Base-by-base conservation (phyloP, 129 eudicot genomes). In the Pittosporum tobira region DNA sequence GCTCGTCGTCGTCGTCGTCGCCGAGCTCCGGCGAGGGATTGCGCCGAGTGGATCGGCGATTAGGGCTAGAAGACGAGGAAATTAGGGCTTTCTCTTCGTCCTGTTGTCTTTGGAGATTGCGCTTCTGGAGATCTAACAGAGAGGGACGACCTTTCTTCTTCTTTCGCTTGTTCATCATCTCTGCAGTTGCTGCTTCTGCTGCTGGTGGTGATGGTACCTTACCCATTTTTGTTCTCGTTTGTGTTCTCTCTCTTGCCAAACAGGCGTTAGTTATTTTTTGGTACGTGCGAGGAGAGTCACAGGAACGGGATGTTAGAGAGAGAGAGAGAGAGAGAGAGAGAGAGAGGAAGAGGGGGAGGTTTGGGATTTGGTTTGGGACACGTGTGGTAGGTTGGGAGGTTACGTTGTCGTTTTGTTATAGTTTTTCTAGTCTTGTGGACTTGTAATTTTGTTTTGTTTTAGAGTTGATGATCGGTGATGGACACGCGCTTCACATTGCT, bases 81-180 rank as follows among this genome's bases (percentile, higher is more conserved):
- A 65, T 46, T 53, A 11, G 12, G 51, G 78, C 52, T 60, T 72
- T 53, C 12, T 63, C 62, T n/a, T 64, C 70, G 12, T 51, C 21
- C 24, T 75, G 74, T 42, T 75, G 79, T 54, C 69, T 62, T 38
- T 63, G 48, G 30, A 54, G 63, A 14, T 69, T 59, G 9, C 94
- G 81, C 40, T 77, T 74, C 47, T 74, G 71, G 57, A 77, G 85
- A 85, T 85, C 94, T 64, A 63, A 10, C 1, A 77, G 59, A 21
- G 94, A 80, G 3, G 97, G 97, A 5, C 95, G 82, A 46, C 97
- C 97, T 71, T 77, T 81, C 75, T 82, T 89, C 94, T 73, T 78
- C 76, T 69, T 78, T 45, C 48, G 18, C 24, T 57, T 69, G 77
- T 78, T 88, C 78, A 61, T 81, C 68, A 48, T 72, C 62, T 59